Base-by-base conservation (phyloP, 345 rosid species). In the Salix udensis region DNA sequence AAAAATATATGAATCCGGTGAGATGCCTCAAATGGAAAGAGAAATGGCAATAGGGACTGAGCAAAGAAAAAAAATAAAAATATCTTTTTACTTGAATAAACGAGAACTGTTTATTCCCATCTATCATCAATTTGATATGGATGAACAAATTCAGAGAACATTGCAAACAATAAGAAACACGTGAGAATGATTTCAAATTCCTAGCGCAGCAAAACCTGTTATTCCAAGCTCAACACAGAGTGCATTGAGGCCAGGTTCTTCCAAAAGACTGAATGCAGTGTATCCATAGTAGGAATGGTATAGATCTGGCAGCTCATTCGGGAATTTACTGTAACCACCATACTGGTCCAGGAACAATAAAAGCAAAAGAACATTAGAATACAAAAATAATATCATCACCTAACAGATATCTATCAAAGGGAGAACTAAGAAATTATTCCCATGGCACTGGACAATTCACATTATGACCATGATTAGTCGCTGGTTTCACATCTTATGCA, bases 251-350 rank as follows among this genome's bases (percentile, higher is more conserved):
- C 88, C 88, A 12, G 90, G 88, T 79, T 91, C 98, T 78, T 91
- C 96, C 90, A 92, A 80, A 50, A 93, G 90, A 82, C 97, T 91
- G 81, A 92, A 91, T 50, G 98, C 99, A 13, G 92, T 84, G 76
- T 68, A 88, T 70, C 98, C 98, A 37, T 89, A 93, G 86, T 84
- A 93, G 52, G 96, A 88, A 83, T 93, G 98, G 77, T 92, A 96
- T 39, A 96, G 84, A 82, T 92, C 98, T 0, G 95, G 98, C 30
- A 87, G 81, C 60, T 78, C 86, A 77, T 85, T 78, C 0, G 93
- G 96, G 77, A 79, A 89, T 80, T 96, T 96, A 80, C 96, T 75
- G 84, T 93, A 96, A 19, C 97, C 97, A 71, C 98, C 97, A 74
- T 79, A 91, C 97, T 96, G 85, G 52, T 42, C 64, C 50, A 77